These are phyloP conservation scores for Lachancea sp. DNA, from an alignment of 805 yeast species.

Conservation along the genomic window DNA sequence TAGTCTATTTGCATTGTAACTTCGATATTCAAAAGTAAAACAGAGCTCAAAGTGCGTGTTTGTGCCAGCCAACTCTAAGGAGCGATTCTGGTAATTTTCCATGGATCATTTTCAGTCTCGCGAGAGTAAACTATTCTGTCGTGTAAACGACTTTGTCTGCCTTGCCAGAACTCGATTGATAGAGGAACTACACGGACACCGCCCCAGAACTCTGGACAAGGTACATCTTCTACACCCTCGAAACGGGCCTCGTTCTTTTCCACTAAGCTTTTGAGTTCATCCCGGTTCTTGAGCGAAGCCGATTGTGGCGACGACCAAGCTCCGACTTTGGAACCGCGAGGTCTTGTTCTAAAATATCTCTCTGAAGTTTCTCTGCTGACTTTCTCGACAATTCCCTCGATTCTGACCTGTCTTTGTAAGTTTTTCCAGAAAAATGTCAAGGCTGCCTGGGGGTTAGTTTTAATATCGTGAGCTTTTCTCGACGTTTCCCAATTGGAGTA, in stretches of 20 bases:
- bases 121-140: slow-evolving; percentile 76
- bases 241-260: slow-evolving; percentile 48
- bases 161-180: slow-evolving; percentile 97
- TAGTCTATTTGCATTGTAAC: not conserved
- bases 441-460: slow-evolving; percentile 71
- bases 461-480: slow-evolving; percentile 68
- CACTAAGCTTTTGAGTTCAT: slow-evolving; percentile 53
- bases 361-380: slow-evolving; percentile 68
- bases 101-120: slow-evolving; percentile 42
- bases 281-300: slow-evolving; percentile 48
- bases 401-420: slow-evolving; percentile 85
- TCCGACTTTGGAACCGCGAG: slow-evolving; percentile 88
- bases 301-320: slow-evolving; percentile 97
- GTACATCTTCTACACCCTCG: slow-evolving; percentile 56
- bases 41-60: not conserved
- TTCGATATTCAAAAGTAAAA: not conserved
- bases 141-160: slow-evolving; percentile 81
- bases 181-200: slow-evolving; percentile 83
- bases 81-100: slow-evolving; percentile 66
- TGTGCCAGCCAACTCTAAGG: slow-evolving; percentile 39
- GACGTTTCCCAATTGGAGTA: slow-evolving; percentile 90
- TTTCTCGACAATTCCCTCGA: slow-evolving; percentile 78
- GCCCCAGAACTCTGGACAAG: slow-evolving; percentile 95
- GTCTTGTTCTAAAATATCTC: slow-evolving; percentile 78
- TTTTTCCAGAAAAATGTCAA: slow-evolving; percentile 89